These are phyloP conservation scores for Edaphochlamys debaryana DNA, from an alignment of 139 green algal species.

Conservation along the genomic window DNA sequence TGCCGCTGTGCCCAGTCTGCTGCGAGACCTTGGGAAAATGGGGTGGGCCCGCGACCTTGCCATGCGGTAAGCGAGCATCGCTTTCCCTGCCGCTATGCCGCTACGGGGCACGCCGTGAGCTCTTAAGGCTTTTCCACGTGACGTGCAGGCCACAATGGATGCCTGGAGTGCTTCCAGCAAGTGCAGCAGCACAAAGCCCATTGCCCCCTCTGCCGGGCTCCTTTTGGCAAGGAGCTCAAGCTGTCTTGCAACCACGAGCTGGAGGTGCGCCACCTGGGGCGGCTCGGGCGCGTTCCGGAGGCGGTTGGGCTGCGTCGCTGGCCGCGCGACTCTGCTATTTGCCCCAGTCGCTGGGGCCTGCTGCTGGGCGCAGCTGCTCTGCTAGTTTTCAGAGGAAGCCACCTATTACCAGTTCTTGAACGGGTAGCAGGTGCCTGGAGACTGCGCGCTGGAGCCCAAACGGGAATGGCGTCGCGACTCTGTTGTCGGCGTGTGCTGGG, in stretches of 20 bases:
- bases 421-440: too few relatives aligned
- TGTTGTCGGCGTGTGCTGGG: too few relatives aligned
- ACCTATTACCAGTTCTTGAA: too few relatives aligned
- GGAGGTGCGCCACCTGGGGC: background rate
- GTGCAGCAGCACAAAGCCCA: conserved; percentile 60
- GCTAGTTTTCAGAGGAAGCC: too few relatives aligned
- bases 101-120: background rate
- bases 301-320: too few relatives aligned
- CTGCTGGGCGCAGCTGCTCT: too few relatives aligned
- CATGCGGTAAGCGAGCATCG: conserved; percentile 59
- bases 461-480: too few relatives aligned
- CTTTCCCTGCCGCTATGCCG: too few relatives aligned
- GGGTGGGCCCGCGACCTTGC: conserved; percentile 69
- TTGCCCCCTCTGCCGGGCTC: conserved; percentile 73
- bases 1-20: conserved; percentile 67
- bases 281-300: too few relatives aligned
- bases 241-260: conserved; percentile 69
- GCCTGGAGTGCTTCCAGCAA: conserved; percentile 68
- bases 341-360: too few relatives aligned
- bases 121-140: background rate
- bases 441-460: too few relatives aligned
- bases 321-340: too few relatives aligned
- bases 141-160: conserved; percentile 75
- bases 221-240: conserved; percentile 54
- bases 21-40: conserved; percentile 66